These are phyloP conservation scores for Zopfochytrium polystomum DNA, from an alignment of 371 early-diverging fungal genomes.

Conservation along the genomic window DNA sequence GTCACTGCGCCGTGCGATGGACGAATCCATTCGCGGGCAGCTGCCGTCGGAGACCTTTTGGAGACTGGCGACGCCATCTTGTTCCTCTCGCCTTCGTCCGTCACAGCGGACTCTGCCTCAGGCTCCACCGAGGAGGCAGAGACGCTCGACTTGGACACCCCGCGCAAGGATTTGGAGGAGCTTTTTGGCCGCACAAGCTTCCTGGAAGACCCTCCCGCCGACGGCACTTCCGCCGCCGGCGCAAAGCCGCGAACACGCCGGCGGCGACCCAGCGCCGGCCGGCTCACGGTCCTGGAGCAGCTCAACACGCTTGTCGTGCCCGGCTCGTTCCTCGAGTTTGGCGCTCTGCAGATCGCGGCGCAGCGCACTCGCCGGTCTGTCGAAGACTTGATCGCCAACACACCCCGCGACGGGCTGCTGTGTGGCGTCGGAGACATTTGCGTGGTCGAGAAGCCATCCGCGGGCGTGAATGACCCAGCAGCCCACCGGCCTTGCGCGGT, in stretches of 20 bases:
- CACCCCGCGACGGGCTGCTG: constrained; percentile 28
- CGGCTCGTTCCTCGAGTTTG: constrained; percentile 24
- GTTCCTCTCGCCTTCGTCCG: too few species aligned
- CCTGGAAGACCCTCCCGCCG: too few species aligned
- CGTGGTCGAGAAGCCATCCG: constrained; percentile 2
- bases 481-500: constrained; percentile 13
- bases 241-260: too few species aligned
- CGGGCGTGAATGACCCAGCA: too few species aligned
- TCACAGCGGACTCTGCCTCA: too few species aligned
- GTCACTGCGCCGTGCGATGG: constrained; percentile 6
- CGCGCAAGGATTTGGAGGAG: constrained; percentile 23
- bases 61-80: too few species aligned
- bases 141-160: too few species aligned
- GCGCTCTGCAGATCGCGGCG: constrained; percentile 25
- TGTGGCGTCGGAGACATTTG: constrained; percentile 16
- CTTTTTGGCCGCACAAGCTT: not conserved
- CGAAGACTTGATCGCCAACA: constrained; percentile 18
- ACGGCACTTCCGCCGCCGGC: too few species aligned
- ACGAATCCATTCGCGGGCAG: not conserved
- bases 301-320: constrained; percentile 14
- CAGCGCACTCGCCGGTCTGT: constrained; percentile 16
- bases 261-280: too few species aligned
- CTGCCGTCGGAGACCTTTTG: too few species aligned
- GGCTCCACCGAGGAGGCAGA: constrained; percentile 9
- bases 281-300: constrained; percentile 24